These are phyloP conservation scores for Haplosporangium sp. DNA, from an alignment of 371 early-diverging fungal species.

Conservation along the genomic window DNA sequence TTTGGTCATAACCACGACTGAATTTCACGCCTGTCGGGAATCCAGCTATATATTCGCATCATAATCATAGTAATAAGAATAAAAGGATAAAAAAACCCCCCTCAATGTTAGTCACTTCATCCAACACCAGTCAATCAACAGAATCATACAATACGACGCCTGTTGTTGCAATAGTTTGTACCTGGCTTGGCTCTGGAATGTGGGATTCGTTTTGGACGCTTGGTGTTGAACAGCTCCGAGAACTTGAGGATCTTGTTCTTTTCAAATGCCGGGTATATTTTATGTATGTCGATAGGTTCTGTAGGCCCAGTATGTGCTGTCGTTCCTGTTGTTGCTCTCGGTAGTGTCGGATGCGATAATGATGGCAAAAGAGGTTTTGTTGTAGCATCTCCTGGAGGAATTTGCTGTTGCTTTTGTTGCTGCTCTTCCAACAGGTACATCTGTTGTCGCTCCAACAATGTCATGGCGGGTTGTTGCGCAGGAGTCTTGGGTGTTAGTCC, in stretches of 20 bases:
- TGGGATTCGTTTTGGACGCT: constrained; percentile 38
- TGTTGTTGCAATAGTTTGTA: background rate
- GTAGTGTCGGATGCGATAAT: constrained; percentile 2
- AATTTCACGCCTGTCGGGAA: constrained; percentile 30
- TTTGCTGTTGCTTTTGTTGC: constrained; percentile 35
- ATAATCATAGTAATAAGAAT: too few species aligned
- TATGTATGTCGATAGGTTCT: constrained; percentile 59
- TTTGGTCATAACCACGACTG: constrained; percentile 17
- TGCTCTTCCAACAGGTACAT: constrained; percentile 27
- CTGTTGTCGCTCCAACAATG: constrained; percentile 38
- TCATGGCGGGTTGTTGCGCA: constrained; percentile 14
- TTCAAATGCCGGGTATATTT: constrained; percentile 76
- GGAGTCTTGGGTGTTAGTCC: background rate
- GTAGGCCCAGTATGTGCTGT: constrained; percentile 16
- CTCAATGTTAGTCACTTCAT: too few species aligned
- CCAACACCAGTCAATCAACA: too few species aligned
- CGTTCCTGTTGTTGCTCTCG: constrained; percentile 21
- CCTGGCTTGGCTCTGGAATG: constrained; percentile 46
- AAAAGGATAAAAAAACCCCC: too few species aligned
- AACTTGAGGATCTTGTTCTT: constrained; percentile 70
- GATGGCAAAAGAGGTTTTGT: constrained; percentile 3
- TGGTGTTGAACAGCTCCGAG: constrained; percentile 70
- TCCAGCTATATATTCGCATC: constrained; percentile 11
- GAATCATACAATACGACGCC: too few species aligned
- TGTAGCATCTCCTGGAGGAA: constrained; percentile 6